Percentiles rank a stretch among this genome's conserved stretches.
phyloP scores from a whole-genome alignment of 441 rosid genomes.

The Rhodomyrtus psidioides region DNA sequence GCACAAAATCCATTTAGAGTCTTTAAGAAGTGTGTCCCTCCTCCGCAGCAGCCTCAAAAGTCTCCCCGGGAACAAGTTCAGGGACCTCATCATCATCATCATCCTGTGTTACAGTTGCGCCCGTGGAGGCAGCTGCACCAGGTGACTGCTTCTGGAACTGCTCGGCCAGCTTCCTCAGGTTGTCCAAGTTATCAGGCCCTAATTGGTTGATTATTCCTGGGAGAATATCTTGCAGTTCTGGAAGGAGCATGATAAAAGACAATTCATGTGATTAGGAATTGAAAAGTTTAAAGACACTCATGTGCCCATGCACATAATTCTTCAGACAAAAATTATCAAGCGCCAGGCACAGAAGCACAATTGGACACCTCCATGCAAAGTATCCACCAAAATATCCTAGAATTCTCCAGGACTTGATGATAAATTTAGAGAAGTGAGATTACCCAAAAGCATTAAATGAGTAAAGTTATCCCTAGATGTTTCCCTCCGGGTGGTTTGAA shows the following conservation, averaged over 20 bases:
- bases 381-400: not conserved
- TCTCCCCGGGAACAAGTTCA: conserved; percentile 7
- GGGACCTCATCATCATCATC: conserved; percentile 15
- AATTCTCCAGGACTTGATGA: not conserved
- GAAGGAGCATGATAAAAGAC: not conserved
- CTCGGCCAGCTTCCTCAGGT: conserved; percentile 6
- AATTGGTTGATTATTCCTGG: conserved; percentile 71
- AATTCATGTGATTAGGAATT: not conserved
- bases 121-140: not conserved
- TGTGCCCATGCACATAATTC: not conserved
- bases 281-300: not conserved
- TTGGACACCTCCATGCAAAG: not conserved
- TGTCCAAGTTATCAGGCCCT: conserved; percentile 12
- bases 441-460: not conserved
- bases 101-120: not conserved
- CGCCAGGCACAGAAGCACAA: not conserved
- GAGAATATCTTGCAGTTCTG: conserved; percentile 87
- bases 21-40: not conserved
- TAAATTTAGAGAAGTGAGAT: not conserved
- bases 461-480: not conserved
- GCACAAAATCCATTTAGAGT: not conserved
- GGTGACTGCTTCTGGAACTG: conserved; percentile 4
- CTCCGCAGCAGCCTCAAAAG: conserved; percentile 15
- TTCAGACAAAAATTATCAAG: not conserved
- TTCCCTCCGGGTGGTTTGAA: not conserved